Evolutionary conservation across 257 asterid species (phyloP).

Genomic region (Euphrasia confusa): DNA sequence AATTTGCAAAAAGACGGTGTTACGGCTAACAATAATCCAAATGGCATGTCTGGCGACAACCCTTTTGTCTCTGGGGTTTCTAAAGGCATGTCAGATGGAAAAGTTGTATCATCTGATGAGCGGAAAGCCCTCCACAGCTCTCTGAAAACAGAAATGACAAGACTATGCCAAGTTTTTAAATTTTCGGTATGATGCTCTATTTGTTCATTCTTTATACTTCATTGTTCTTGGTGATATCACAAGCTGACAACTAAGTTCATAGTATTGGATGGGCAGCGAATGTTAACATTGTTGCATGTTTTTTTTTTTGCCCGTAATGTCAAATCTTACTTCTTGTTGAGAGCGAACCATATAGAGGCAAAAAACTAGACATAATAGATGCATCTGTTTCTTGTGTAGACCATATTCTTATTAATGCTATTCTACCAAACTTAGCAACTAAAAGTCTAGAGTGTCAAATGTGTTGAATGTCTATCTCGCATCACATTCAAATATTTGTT

Average conservation of each 20-base stretch:
- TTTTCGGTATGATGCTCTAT: constrained; percentile 54
- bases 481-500: neutral
- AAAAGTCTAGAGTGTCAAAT: too few relatives aligned
- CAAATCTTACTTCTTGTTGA: neutral
- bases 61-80: constrained; percentile 29
- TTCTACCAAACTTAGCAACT: neutral
- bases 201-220: constrained; percentile 9
- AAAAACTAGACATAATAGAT: constrained; percentile 12
- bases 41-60: constrained; percentile 22
- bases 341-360: constrained; percentile 11
- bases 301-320: constrained; percentile 3
- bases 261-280: constrained; percentile 1
- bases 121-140: constrained; percentile 37
- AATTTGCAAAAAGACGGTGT: constrained; percentile 22
- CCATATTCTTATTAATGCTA: constrained; percentile 6
- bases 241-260: constrained; percentile 5
- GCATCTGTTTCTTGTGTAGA: constrained; percentile 10
- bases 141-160: constrained; percentile 41
- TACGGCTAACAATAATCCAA: constrained; percentile 15
- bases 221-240: constrained; percentile 10
- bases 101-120: constrained; percentile 29
- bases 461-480: too few relatives aligned
- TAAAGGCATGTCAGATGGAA: constrained; percentile 29
- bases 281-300: neutral
- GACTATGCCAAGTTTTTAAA: constrained; percentile 47